These are phyloP conservation scores for Ajuga chamaepitys DNA, from an alignment of 257 asterid species.

Conservation along the genomic window DNA sequence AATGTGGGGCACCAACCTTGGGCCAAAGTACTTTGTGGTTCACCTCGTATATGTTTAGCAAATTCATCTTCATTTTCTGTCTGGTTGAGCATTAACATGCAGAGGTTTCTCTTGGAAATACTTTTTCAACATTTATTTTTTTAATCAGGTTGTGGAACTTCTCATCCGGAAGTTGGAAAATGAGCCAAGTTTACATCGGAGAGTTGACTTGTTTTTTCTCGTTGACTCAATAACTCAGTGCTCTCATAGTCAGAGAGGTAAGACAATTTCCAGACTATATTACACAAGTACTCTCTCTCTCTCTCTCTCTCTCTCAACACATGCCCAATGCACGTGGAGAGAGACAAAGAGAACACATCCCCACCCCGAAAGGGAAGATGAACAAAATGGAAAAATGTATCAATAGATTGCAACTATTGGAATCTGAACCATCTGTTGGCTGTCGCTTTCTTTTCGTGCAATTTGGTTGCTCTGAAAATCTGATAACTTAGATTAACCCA, in stretches of 20 bases:
- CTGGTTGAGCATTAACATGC: background rate
- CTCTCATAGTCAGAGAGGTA: constrained; percentile 89
- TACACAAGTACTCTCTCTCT: background rate
- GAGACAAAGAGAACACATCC: background rate
- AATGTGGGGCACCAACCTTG: background rate
- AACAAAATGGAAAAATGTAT: background rate
- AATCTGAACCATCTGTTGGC: background rate
- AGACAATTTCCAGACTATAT: constrained; percentile 5
- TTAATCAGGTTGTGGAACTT: constrained; percentile 76
- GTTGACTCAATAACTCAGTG: constrained; percentile 97
- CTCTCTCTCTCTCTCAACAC: background rate
- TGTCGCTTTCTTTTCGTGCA: background rate
- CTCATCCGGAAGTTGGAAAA: constrained; percentile 78
- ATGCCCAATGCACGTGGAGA: background rate
- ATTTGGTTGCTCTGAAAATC: background rate
- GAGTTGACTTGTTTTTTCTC: constrained; percentile 81
- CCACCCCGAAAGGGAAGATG: background rate
- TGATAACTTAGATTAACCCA: background rate
- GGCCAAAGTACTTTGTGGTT: background rate
- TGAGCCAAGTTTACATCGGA: constrained; percentile 71
- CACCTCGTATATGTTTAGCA: background rate
- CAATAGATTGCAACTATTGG: background rate
- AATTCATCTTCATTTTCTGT: background rate
- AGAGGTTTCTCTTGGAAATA: constrained; percentile 4
- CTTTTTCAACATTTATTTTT: constrained; percentile 4